phyloP scores from a whole-genome alignment of 2,329 filamentous ascomycete species.

The Pleurostoma richardsiae region DNA sequence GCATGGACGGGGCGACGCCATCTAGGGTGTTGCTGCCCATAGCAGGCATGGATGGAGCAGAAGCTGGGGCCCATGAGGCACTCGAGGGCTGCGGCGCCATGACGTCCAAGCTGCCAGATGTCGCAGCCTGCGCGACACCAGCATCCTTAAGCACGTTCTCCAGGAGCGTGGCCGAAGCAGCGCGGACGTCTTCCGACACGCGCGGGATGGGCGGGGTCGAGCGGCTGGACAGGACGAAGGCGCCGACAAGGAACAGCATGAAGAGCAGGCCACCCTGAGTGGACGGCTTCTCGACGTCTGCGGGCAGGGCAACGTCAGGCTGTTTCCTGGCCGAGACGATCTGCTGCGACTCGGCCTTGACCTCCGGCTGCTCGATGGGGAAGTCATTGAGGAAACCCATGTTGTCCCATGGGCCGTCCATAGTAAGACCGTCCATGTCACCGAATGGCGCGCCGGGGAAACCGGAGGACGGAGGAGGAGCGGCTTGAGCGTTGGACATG shows the following conservation, averaged over 20 bases:
- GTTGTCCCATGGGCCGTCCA: constrained; percentile 79
- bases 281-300: constrained; percentile 56
- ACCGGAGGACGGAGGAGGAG: constrained; percentile 50
- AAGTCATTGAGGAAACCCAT: constrained; percentile 74
- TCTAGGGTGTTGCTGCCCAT: constrained; percentile 40
- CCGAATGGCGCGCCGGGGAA: constrained; percentile 66
- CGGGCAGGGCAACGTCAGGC: constrained; percentile 36
- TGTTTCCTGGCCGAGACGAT: constrained; percentile 44
- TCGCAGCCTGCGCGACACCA: constrained; percentile 48
- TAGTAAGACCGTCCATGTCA: constrained; percentile 78
- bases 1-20: constrained; percentile 51
- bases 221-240: constrained; percentile 88
- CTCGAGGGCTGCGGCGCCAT: constrained; percentile 49
- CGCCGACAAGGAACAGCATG: constrained; percentile 95
- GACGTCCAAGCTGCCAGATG: constrained; percentile 30
- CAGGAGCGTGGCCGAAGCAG: constrained; percentile 70
- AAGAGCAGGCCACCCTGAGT: constrained; percentile 80
- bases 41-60: constrained; percentile 26
- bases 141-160: constrained; percentile 80
- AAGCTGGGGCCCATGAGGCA: constrained; percentile 38
- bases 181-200: constrained; percentile 76
- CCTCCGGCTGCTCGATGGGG: constrained; percentile 51
- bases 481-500: constrained; percentile 25
- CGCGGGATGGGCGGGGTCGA: constrained; percentile 65
- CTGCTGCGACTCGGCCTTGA: constrained; percentile 55